A percentile compares a stretch with the other conserved stretches of the same genome.
These are phyloP conservation scores for Gossypium lobatum DNA, from an alignment of 441 rosid genomes.

Conservation along the genomic window DNA sequence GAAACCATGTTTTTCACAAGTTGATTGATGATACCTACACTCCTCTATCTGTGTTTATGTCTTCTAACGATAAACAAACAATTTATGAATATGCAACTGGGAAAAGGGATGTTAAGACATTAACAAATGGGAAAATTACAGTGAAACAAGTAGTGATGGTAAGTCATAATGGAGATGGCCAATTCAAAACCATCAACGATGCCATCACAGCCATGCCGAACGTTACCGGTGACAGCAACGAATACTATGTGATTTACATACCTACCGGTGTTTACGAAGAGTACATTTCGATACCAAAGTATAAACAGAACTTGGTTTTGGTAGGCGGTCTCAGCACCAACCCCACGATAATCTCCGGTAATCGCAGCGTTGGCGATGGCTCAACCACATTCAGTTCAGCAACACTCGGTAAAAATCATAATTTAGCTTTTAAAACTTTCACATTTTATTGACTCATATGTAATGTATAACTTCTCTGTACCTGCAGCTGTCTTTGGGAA, in stretches of 20 bases:
- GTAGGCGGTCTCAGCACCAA: slow-evolving; percentile 41
- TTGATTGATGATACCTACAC: slow-evolving; percentile 4
- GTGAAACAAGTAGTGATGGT: slow-evolving; percentile 43
- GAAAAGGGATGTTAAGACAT: slow-evolving; percentile 10
- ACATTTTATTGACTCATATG: not conserved
- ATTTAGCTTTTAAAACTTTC: not conserved
- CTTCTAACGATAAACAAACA: not conserved
- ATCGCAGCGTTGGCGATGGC: slow-evolving; percentile 36
- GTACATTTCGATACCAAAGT: slow-evolving; percentile 38
- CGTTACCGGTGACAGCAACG: slow-evolving; percentile 18
- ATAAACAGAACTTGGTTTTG: slow-evolving; percentile 37
- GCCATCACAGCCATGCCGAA: slow-evolving; percentile 48
- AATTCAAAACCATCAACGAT: slow-evolving; percentile 34
- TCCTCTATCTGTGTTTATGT: slow-evolving; percentile 15
- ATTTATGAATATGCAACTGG: slow-evolving; percentile 18
- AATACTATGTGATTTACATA: slow-evolving; percentile 44
- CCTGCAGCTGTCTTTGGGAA: slow-evolving; percentile 45
- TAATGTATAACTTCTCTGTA: not conserved
- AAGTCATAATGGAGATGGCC: slow-evolving; percentile 32
- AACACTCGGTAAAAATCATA: slow-evolving; percentile 28
- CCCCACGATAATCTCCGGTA: slow-evolving; percentile 36
- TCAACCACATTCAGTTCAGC: slow-evolving; percentile 49
- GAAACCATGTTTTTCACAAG: not conserved
- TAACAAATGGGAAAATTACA: not conserved
- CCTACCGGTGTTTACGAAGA: slow-evolving; percentile 44